phyloP scores from a whole-genome alignment of 306 rosid species.

The Aeschynomene evenia region DNA sequence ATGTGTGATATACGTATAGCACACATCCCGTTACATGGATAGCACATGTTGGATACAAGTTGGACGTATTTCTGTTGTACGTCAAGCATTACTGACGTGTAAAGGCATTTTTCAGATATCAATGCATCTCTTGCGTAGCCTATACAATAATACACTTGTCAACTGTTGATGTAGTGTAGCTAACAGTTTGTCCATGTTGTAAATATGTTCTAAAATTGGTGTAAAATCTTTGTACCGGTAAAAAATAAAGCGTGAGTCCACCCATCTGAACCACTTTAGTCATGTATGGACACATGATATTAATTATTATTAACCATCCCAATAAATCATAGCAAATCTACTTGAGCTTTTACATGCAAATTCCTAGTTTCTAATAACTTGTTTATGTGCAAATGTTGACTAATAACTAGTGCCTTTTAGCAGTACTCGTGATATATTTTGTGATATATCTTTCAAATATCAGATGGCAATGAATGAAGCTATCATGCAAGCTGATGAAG shows the following conservation, averaged over 20 bases:
- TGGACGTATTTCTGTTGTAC: too few species aligned
- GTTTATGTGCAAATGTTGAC: neutral
- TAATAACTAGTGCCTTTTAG: neutral
- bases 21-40: too few species aligned
- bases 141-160: neutral
- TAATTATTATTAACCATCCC: slow-evolving; percentile 10
- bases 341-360: neutral
- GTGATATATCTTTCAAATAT: slow-evolving; percentile 22
- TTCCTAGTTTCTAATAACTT: slow-evolving; percentile 1
- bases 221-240: neutral
- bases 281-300: neutral
- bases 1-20: too few species aligned
- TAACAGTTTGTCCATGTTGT: neutral
- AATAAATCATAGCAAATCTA: neutral
- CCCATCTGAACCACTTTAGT: neutral
- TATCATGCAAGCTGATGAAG: slow-evolving; percentile 52
- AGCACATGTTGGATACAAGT: too few species aligned
- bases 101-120: neutral
- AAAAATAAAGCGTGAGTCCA: neutral
- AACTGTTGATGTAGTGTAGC: neutral
- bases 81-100: too few species aligned
- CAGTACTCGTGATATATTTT: slow-evolving; percentile 9
- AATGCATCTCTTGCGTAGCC: neutral
- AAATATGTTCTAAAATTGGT: neutral
- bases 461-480: slow-evolving; percentile 85